Percentiles rank a stretch among this genome's conserved stretches.
Evolutionary conservation across 2,329 filamentous ascomycete species (phyloP).

Genomic region (Penicillium sp.): DNA sequence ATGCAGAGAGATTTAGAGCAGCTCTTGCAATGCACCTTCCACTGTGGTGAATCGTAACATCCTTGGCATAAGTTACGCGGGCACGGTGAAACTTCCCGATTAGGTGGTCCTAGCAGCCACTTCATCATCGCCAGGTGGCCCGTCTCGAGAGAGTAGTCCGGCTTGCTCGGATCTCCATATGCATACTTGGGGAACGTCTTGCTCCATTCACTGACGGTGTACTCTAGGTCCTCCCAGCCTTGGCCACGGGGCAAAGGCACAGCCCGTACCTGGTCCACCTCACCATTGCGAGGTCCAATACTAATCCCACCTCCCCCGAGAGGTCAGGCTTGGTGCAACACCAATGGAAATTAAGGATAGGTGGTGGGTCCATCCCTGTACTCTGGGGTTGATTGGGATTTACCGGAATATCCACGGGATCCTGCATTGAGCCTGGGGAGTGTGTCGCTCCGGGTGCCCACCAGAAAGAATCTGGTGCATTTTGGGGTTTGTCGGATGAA

Average conservation of each 20-base stretch:
- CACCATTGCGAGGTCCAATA: constrained; percentile 53
- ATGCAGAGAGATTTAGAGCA: constrained; percentile 59
- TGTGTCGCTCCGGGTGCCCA: constrained; percentile 57
- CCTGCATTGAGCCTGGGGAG: constrained; percentile 59
- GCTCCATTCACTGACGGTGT: constrained; percentile 42
- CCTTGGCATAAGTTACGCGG: constrained; percentile 58
- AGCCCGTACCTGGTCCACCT: constrained; percentile 56
- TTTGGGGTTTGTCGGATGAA: constrained; percentile 7
- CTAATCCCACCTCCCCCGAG: constrained; percentile 60
- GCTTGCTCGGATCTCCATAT: constrained; percentile 40
- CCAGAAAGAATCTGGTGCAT: constrained; percentile 49
- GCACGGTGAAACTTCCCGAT: constrained; percentile 47
- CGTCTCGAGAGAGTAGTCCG: constrained; percentile 41
- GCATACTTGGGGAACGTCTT: constrained; percentile 41
- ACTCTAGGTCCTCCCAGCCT: constrained; percentile 58
- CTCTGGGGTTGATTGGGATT: constrained; percentile 19
- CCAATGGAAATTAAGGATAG: constrained; percentile 58
- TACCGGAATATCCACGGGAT: constrained; percentile 33
- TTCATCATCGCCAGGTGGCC: constrained; percentile 45
- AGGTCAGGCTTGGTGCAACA: constrained; percentile 61
- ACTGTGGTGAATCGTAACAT: constrained; percentile 57
- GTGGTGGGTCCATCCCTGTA: constrained; percentile 35
- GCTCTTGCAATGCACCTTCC: constrained; percentile 59
- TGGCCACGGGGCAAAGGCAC: constrained; percentile 55
- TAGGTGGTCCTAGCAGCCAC: constrained; percentile 50